Base-by-base conservation (phyloP, 352 stramenopile genomes). In the Globisporangium paroecandrum region DNA sequence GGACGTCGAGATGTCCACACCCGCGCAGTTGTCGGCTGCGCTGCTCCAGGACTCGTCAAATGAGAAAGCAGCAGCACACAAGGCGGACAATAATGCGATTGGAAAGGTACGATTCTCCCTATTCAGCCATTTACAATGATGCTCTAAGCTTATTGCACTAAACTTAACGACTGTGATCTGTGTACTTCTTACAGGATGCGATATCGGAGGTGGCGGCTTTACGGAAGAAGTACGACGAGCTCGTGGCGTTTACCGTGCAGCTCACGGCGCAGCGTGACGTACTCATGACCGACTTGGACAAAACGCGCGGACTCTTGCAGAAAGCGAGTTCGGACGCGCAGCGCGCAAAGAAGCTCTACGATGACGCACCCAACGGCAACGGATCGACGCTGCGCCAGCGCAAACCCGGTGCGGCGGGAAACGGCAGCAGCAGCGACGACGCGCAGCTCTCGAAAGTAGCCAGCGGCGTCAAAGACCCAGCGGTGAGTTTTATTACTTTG, bases 151-250 rank as follows among this genome's bases (percentile, higher is more conserved):
- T 27, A 25, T 7, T 38, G 12, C 24, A 10, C 29, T 38, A 15
- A 25, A 20, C 54, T 22, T n/a, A 60, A 60, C 29, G 24, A 22
- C 8, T 32, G 27, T 22, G 4, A 5, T 22, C n/a, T 49, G 38
- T 47, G 12, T 56, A 27, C 43, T 43, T 43, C 12, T 3, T 18
- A 46, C 47, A 93, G 64, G 83, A 91, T 64, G 64, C 76, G 15
- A 78, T 89, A 12, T 69, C 79, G 29, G 83, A 94, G 49, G 76
- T 93, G 22, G 81, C 77, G 32, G 74, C 74, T 18, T 69, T 96
- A 29, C 85, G 88, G 58, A 95, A 95, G 76, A 96, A 96, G 75
- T 96, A 96, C 69, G 87, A 95, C 65, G 89, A 96, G 85, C 79
- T 96, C 64, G 89, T 96, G 68, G 80, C 85, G 58, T 96, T 94